A percentile compares a stretch with the other conserved stretches of the same genome.
phyloP scores from a whole-genome alignment of 2,329 filamentous ascomycete species.

The Epichloe bromicola region DNA sequence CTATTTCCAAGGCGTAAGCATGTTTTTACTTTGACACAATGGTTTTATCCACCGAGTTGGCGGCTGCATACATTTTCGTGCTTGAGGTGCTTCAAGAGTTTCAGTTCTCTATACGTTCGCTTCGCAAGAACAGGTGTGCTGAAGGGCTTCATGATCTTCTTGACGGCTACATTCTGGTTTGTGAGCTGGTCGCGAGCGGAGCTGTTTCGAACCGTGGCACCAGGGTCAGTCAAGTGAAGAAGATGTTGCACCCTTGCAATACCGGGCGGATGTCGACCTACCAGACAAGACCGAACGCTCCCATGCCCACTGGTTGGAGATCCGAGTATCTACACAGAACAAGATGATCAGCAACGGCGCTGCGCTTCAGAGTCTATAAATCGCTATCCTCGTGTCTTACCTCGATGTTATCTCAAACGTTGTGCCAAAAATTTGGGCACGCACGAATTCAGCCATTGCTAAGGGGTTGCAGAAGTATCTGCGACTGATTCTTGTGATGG shows the following conservation, averaged over 20 bases:
- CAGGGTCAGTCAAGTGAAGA: not conserved
- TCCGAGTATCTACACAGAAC: slow-evolving; percentile 66
- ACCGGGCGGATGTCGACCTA: slow-evolving; percentile 30
- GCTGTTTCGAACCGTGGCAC: slow-evolving; percentile 32
- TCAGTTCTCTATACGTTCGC: slow-evolving; percentile 93
- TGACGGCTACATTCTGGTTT: slow-evolving; percentile 90
- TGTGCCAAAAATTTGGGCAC: slow-evolving; percentile 97
- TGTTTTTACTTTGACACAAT: not conserved
- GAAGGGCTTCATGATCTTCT: slow-evolving; percentile 99
- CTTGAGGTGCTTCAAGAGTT: slow-evolving; percentile 88
- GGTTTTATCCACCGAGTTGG: not conserved
- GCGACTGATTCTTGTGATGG: not conserved
- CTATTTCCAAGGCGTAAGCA: slow-evolving; percentile 28
- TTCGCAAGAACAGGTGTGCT: slow-evolving; percentile 98
- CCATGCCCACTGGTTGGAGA: slow-evolving; percentile 97
- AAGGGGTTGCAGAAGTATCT: slow-evolving; percentile 13
- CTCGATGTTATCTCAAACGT: slow-evolving; percentile 99
- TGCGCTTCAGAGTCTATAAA: not conserved
- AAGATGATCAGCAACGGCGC: not conserved
- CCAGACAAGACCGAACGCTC: slow-evolving; percentile 96
- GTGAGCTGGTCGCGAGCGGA: slow-evolving; percentile 97
- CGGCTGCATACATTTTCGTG: slow-evolving; percentile 74
- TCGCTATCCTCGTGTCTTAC: slow-evolving; percentile 34
- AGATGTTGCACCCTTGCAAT: not conserved
- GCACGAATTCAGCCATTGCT: slow-evolving; percentile 97